Evolutionary conservation across 768 basidiomycete species (phyloP), one percentile per base, ranked within the genome.

Genomic region (Sarcodon aspratus): DNA sequence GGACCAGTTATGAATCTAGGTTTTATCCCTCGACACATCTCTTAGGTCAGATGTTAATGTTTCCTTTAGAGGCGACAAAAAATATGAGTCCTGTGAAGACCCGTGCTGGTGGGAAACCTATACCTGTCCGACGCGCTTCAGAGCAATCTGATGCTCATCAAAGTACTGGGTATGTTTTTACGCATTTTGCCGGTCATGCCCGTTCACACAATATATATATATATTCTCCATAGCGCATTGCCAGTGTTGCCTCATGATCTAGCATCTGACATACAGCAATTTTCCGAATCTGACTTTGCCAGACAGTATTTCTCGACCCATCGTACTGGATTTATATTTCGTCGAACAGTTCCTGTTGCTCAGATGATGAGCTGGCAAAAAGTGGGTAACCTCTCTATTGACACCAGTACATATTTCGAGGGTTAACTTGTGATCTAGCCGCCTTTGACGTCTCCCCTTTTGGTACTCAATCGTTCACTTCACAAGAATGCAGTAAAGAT

Each of bases 311-410:
- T 97, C 60, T 87, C 91, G 13, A 91, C 82, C 1, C 89, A 92
- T 57, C 77, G 83, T n/a, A 85, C 80, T 7, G 93, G 93, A 0
- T 82, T 95, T 59, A 83, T 92, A 50, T 92, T 92, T 64, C 74
- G 77, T 52, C 75, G 90, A 43, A 79, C 73, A 52, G 78, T 95
- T 1, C 91, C 93, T 1, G 78, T 95, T 3, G 80, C 74, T 18
- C 82, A 89, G 59, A 76, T 95, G 67, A 92, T 96, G 87, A 74
- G 78, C 44, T 95, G 91, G 89, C 93, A 95, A 63, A 89, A 85
- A 74, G 82, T 78, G 4, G 5, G 42, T 9, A 37, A 44, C 12
- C n/a, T 44, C 0, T 43, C n/a, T 18, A 17, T 15, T 9, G 2
- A 33, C 42, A 12, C 12, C 9, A 10, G 8, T 40, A 13, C n/a